Evolutionary conservation across 2,329 filamentous ascomycete genomes (phyloP).

Genomic region (Ambrosiella xylebori): DNA sequence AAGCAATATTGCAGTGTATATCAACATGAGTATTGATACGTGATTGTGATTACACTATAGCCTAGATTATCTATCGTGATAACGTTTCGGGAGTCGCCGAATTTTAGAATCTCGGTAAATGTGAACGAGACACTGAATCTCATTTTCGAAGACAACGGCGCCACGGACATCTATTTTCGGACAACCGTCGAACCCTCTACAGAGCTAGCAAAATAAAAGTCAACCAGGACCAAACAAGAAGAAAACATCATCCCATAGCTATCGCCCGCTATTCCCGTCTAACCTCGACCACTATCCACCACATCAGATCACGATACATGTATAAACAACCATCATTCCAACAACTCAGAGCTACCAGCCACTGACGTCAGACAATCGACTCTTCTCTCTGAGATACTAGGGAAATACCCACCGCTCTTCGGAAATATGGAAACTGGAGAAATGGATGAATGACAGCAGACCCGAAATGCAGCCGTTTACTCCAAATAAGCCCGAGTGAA

Average conservation of each 20-base stretch:
- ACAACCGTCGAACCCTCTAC: neutral
- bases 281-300: too few species aligned
- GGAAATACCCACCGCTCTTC: too few species aligned
- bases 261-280: neutral
- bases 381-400: too few species aligned
- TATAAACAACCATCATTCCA: too few species aligned
- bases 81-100: neutral
- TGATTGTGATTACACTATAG: neutral
- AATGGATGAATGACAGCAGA: neutral
- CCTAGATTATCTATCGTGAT: neutral
- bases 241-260: neutral
- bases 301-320: too few species aligned
- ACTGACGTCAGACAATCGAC: too few species aligned
- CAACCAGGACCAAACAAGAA: neutral
- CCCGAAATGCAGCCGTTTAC: neutral
- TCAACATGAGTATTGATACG: neutral
- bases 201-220: neutral
- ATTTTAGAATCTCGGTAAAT: too few species aligned
- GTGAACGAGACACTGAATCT: neutral
- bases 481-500: neutral
- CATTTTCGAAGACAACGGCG: conserved; percentile 1
- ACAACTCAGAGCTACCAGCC: too few species aligned
- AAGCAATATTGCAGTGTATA: neutral
- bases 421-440: neutral
- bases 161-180: conserved; percentile 10